A percentile compares a stretch with the other conserved stretches of the same genome.
These are phyloP conservation scores for Agaricus sinodeliciosus DNA, from an alignment of 768 basidiomycete species.

Conservation along the genomic window DNA sequence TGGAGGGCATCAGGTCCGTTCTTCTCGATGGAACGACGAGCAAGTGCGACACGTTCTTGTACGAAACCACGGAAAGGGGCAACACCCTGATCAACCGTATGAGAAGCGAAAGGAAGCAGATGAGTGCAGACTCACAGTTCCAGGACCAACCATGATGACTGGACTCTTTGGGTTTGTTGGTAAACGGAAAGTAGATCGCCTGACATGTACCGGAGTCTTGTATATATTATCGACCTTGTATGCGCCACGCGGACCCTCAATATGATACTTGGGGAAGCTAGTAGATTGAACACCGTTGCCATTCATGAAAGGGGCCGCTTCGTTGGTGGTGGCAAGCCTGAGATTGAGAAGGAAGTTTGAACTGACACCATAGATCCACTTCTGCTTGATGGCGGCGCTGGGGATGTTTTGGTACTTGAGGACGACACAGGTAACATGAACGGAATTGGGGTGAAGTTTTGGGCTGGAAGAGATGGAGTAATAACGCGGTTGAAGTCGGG, in stretches of 20 bases:
- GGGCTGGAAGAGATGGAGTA: constrained; percentile 99
- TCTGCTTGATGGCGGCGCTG: constrained; percentile 42
- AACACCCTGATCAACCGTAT: constrained; percentile 61
- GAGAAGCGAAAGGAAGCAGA: constrained; percentile 9
- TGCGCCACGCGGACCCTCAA: constrained; percentile 86
- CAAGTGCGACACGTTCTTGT: constrained; percentile 95
- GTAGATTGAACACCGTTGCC: constrained; percentile 29
- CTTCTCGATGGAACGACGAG: constrained; percentile 91
- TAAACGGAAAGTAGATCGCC: constrained; percentile 93
- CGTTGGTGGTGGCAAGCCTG: constrained; percentile 64
- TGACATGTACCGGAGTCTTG: constrained; percentile 90
- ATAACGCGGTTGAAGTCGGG: constrained; percentile 93
- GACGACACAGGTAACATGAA: constrained; percentile 94
- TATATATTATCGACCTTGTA: constrained; percentile 67
- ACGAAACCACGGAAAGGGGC: constrained; percentile 99
- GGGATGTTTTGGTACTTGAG: constrained; percentile 80
- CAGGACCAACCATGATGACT: constrained; percentile 98
- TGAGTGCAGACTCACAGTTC: constrained; percentile 63
- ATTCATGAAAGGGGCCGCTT: constrained; percentile 40
- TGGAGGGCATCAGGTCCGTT: constrained; percentile 88
- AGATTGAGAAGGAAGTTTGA: constrained; percentile 96
- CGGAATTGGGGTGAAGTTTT: constrained; percentile 80
- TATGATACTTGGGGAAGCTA: constrained; percentile 64
- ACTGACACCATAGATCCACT: constrained; percentile 83
- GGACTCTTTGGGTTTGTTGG: constrained; percentile 98